Base-by-base conservation (phyloP, 176 grass and related monocot species). In the Stipa capillata region DNA sequence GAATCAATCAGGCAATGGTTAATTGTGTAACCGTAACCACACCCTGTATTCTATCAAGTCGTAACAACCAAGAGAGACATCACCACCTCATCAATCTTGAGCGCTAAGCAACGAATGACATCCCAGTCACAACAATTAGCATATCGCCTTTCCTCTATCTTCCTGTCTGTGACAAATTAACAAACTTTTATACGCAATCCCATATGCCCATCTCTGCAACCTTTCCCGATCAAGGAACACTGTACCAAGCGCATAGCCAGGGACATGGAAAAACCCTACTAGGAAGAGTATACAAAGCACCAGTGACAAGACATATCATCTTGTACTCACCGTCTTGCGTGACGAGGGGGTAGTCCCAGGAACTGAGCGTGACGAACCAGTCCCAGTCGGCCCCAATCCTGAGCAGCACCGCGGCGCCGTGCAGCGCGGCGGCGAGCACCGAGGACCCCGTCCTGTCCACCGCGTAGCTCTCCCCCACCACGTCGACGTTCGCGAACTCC, bases 321-420 rank as follows among this genome's bases (percentile, higher is more conserved):
- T n/a, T n/a, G 18, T 59, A 31, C 33, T 68, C 34, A 93, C 91
- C 91, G 11, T 93, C 87, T 50, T 90, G 91, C 61, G 91, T 87
- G 45, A 93, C 80, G 67, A 93, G 80, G 13, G 87, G 91, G 65
- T 93, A 93, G 50, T 93, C 91, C 12, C 33, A 84, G 27, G 91
- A 50, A 69, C 91, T 90, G 54, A 93, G 78, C 74, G 75, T 82
- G 77, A 93, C 63, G 78, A 93, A 69, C 91, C 91, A 93, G 41
- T 90, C 87, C 91, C 91, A 93, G 31, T 85, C 65, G 11, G 17
- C 14, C 25, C 49, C 61, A 2, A 72, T 12, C 78, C 50, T 85
- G 34, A 93, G 91, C n/a, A 90, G 82, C 53, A 87, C n/a, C 0
- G 91, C 87, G 4, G 87, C 87, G 32, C 87, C 91, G 82, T 93